A percentile compares a stretch with the other conserved stretches of the same genome.
Conservation (phyloP, 352 stramenopile species). For the Peronosclerospora sorghi region DNA sequence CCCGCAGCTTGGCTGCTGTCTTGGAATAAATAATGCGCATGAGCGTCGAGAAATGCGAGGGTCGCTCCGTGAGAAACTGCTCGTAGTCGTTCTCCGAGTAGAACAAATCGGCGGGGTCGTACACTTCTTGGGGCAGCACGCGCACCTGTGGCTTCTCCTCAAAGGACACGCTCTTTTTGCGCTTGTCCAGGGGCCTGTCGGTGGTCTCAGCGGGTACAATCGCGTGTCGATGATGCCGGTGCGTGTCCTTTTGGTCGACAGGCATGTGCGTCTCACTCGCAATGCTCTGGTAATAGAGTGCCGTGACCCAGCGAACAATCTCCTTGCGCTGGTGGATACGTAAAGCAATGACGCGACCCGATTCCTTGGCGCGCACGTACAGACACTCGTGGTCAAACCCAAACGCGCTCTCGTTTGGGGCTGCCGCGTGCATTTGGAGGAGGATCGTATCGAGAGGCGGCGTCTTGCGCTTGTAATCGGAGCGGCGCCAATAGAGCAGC, state of each 20-base stretch:
- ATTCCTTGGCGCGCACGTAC: constrained; percentile 37
- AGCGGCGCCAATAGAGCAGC: constrained; percentile 40
- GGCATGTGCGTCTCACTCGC: constrained; percentile 1
- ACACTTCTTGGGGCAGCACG: constrained; percentile 32
- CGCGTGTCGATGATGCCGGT: constrained; percentile 8
- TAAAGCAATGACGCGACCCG: constrained; percentile 28
- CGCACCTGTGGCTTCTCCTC: constrained; percentile 36
- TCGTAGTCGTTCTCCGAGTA: constrained; percentile 47
- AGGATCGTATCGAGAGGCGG: constrained; percentile 29
- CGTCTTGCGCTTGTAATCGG: constrained; percentile 45
- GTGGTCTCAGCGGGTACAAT: constrained; percentile 1
- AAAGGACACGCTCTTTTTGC: constrained; percentile 46
- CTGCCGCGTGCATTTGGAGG: constrained; percentile 29
- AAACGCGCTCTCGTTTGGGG: constrained; percentile 41
- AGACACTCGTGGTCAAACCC: constrained; percentile 51
- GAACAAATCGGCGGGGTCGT: constrained; percentile 41
- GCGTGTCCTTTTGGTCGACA: not conserved
- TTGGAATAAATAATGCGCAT: constrained; percentile 46
- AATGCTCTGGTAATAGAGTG: constrained; percentile 51
- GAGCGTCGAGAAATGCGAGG: constrained; percentile 33
- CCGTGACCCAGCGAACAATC: constrained; percentile 50
- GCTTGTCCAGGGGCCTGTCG: not conserved
- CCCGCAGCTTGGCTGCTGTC: constrained; percentile 40
- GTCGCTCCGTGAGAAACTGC: constrained; percentile 37
- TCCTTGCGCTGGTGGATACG: constrained; percentile 54